A percentile compares a stretch with the other conserved stretches of the same genome.
Evolutionary conservation across 257 asterid genomes (phyloP).

Genomic region (Osmanthus fragrans): DNA sequence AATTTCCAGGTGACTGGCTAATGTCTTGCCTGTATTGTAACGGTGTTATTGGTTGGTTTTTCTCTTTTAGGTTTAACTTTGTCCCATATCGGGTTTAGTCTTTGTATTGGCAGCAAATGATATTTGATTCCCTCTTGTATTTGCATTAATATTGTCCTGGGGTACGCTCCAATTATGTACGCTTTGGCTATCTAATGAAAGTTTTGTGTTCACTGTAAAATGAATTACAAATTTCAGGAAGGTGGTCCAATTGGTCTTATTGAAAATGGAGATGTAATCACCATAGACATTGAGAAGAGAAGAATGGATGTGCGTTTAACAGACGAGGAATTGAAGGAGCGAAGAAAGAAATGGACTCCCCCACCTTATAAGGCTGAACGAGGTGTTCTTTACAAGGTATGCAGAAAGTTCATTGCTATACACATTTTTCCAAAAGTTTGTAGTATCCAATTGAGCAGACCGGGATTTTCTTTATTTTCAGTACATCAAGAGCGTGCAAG

Average conservation of each 20-base stretch:
- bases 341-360: conserved; percentile 76
- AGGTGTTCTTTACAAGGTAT: conserved; percentile 92
- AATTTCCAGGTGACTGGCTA: neutral
- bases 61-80: neutral
- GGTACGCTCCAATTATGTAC: neutral
- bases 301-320: conserved; percentile 57
- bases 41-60: no score
- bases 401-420: neutral
- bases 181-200: neutral
- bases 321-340: conserved; percentile 60
- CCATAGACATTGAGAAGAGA: no score
- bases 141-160: neutral
- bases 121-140: neutral
- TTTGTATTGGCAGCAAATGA: neutral
- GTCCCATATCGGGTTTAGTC: no score
- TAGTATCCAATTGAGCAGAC: neutral
- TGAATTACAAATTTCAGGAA: conserved; percentile 57
- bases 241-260: conserved; percentile 94
- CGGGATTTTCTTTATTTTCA: conserved; percentile 23
- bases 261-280: conserved; percentile 59
- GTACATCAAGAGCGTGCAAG: conserved; percentile 83
- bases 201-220: neutral
- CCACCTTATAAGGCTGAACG: conserved; percentile 74
- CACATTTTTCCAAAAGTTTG: neutral
- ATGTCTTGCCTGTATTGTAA: no score